Conservation (phyloP, 305 asterid species). For the Stenogyne calaminthoides region DNA sequence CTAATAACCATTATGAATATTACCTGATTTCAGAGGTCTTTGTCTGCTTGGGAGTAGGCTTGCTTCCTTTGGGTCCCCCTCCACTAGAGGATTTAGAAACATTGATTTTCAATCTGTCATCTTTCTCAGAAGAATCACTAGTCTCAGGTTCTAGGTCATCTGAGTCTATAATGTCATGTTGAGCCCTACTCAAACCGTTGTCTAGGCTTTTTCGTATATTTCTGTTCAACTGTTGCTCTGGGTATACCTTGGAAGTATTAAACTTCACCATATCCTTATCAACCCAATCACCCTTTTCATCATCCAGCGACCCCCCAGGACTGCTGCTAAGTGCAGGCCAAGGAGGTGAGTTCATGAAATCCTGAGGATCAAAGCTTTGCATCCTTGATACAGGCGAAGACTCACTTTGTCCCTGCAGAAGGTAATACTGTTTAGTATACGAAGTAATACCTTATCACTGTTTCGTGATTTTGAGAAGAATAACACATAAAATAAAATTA, state of each 20-base stretch:
- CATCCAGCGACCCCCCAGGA: slow-evolving; percentile 39
- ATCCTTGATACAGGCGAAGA: slow-evolving; percentile 48
- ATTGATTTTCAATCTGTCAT: slow-evolving; percentile 46
- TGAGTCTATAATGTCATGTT: slow-evolving; percentile 45
- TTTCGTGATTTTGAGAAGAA: too few relatives aligned
- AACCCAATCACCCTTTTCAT: slow-evolving; percentile 59
- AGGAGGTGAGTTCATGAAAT: slow-evolving; percentile 51
- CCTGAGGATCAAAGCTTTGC: slow-evolving; percentile 68
- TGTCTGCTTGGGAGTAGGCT: slow-evolving; percentile 52
- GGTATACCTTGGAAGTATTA: slow-evolving; percentile 41
- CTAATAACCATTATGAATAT: not conserved
- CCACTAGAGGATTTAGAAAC: slow-evolving; percentile 42
- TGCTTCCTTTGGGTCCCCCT: slow-evolving; percentile 49
- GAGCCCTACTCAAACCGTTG: slow-evolving; percentile 38
- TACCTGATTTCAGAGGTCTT: slow-evolving; percentile 68
- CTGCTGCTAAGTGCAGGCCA: slow-evolving; percentile 42
- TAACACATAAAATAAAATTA: too few relatives aligned
- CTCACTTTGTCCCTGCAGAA: slow-evolving; percentile 47
- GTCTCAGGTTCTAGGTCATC: slow-evolving; percentile 64
- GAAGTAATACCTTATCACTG: too few relatives aligned
- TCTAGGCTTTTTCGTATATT: slow-evolving; percentile 47
- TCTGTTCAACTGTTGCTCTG: slow-evolving; percentile 39
- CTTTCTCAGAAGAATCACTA: slow-evolving; percentile 72
- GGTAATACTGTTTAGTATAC: too few relatives aligned
- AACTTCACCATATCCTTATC: slow-evolving; percentile 61